Evolutionary conservation across 2,329 filamentous ascomycete genomes (phyloP), one percentile per base, ranked within the genome.

Genomic region (Leptoxyphium fumago): DNA sequence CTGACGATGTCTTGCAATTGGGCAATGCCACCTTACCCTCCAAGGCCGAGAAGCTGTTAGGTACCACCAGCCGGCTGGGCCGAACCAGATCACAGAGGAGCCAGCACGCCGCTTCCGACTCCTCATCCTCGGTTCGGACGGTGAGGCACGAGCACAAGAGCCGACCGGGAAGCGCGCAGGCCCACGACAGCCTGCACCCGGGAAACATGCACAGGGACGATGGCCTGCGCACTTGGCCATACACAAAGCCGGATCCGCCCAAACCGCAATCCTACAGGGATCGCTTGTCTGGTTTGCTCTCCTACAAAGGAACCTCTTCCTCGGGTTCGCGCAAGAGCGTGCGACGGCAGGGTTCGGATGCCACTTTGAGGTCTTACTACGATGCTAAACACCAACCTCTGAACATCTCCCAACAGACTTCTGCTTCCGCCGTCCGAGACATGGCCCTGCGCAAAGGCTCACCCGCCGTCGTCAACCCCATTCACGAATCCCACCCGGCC

Each of bases 401-500:
- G 26, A 54, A 58, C 39, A 60, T 68, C 29, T 66, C 66, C 0
- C 66, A 68, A 54, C 65, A 68, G 46, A 67, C 64, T 3, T 67
- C 64, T 17, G 60, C 60, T 38, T 68, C 67, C 38, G 61, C 65
- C 7, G 59, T 66, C 8, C 60, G 65, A 39, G 65, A 69, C 43
- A 64, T 61, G 57, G 65, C 62, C 8, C 50, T 66, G 40, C 54
- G 62, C 43, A 64, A 65, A 54, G 63, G 63, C 34, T 50, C 51
- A 40, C 47, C 55, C 1, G 50, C 52, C 45, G 51, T 48, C n/a
- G 48, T 48, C 42, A 48, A 51, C 21, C 46, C 44, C 45, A 32
- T 45, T 28, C 48, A 43, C 44, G 53, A 51, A 32, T 40, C 47
- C 14, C 39, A 42, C 39, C 45, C 52, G 29, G n/a, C 29, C 45